phyloP scores from a whole-genome alignment of 2,329 filamentous ascomycete species.

The Beauveria scarabaeidicola region DNA sequence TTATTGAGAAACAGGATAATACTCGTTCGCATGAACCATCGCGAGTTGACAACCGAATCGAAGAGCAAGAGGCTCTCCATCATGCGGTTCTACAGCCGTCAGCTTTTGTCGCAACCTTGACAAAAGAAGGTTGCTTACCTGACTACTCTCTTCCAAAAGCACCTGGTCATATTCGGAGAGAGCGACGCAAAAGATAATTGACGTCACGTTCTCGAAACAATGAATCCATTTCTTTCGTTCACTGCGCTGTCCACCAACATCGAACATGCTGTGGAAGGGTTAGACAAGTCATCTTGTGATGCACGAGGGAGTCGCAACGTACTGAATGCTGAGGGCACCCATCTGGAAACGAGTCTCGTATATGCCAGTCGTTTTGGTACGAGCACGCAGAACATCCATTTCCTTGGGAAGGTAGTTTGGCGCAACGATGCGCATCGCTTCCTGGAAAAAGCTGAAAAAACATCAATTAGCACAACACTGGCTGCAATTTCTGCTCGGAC shows the following conservation, averaged over 20 bases:
- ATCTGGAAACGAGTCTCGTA: constrained; percentile 98
- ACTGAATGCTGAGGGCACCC: constrained; percentile 98
- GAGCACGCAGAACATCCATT: constrained; percentile 86
- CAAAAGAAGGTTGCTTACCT: constrained; percentile 48
- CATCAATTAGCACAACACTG: neutral
- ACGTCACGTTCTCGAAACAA: constrained; percentile 98
- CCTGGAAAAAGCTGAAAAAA: constrained; percentile 77
- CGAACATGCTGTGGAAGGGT: constrained; percentile 72
- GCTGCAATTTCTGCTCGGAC: constrained; percentile 1
- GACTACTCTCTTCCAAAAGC: constrained; percentile 90
- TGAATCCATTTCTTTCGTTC: constrained; percentile 99
- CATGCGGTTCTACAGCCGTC: constrained; percentile 74
- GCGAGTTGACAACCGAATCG: constrained; percentile 95
- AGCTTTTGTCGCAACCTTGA: neutral
- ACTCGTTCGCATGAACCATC: constrained; percentile 98
- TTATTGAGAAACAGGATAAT: constrained; percentile 99
- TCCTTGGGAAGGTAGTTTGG: constrained; percentile 86
- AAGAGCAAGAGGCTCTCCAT: constrained; percentile 96
- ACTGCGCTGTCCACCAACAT: constrained; percentile 92
- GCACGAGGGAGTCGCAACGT: constrained; percentile 30
- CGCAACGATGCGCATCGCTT: constrained; percentile 75
- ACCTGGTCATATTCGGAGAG: constrained; percentile 98
- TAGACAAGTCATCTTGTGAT: neutral
- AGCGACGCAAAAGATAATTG: constrained; percentile 98
- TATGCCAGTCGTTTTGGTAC: constrained; percentile 98